Percentiles rank a stretch among this genome's conserved stretches.
Evolutionary conservation across 2,329 filamentous ascomycete species (phyloP).

Genomic region (Aureobasidium sp.): DNA sequence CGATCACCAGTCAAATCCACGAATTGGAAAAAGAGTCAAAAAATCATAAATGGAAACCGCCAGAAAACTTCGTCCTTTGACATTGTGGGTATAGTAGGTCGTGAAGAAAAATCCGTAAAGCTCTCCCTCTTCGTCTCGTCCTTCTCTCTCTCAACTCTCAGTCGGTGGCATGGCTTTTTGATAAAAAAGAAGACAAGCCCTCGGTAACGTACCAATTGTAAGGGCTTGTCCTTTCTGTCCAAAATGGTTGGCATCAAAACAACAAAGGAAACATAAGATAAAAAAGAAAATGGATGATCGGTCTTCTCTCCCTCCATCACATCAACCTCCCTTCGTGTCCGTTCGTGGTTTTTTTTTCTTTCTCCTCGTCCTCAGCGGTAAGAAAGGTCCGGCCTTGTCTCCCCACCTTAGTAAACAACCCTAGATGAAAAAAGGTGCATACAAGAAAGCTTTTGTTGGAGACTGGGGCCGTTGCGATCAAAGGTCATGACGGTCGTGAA

Average conservation of each 20-base stretch:
- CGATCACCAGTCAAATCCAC: not conserved
- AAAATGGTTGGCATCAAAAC: conserved; percentile 1
- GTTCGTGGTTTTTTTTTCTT: not conserved
- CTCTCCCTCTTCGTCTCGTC: not conserved
- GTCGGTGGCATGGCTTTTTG: conserved; percentile 6
- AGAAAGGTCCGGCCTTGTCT: not conserved
- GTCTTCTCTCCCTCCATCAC: conserved; percentile 2
- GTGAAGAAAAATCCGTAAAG: conserved; percentile 13
- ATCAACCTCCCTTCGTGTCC: conserved; percentile 3
- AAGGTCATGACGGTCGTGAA: conserved; percentile 13
- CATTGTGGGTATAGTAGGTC: conserved; percentile 7
- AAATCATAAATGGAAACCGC: not conserved
- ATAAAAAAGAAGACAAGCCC: not conserved
- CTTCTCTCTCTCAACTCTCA: conserved; percentile 4
- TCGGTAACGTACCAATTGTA: not conserved
- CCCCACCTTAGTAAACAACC: conserved; percentile 2
- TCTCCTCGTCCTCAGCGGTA: conserved; percentile 1
- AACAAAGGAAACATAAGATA: conserved; percentile 11
- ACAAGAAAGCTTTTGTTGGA: conserved; percentile 8
- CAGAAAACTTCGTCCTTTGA: conserved; percentile 6
- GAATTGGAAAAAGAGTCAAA: not conserved
- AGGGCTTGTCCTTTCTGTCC: not conserved
- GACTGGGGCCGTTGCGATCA: conserved; percentile 5
- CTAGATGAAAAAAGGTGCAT: not conserved
- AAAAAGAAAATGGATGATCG: conserved; percentile 1